Percentiles rank a stretch among this genome's conserved stretches.
Evolutionary conservation across 352 stramenopile species (phyloP).

Genomic region (Sclerospora graminicola): DNA sequence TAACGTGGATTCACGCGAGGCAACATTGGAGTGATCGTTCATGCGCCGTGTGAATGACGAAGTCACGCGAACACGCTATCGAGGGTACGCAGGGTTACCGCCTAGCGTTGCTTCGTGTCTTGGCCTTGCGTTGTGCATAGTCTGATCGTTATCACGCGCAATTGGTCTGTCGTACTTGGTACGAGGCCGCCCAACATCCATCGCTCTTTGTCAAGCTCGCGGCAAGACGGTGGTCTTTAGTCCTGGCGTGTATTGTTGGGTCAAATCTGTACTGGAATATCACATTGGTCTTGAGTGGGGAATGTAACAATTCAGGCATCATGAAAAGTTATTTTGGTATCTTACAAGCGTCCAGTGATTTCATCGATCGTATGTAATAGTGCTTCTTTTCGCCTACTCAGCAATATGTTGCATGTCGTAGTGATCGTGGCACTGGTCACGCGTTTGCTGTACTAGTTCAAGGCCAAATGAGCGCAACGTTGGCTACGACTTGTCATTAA

Average conservation of each 20-base stretch:
- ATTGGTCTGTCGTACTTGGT: conserved; percentile 50
- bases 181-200: conserved; percentile 25
- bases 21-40: conserved; percentile 87
- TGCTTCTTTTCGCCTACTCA: too few species aligned
- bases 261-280: conserved; percentile 37
- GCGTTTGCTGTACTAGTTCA: too few species aligned
- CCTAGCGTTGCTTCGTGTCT: conserved; percentile 70
- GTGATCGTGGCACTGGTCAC: too few species aligned
- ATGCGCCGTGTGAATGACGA: conserved; percentile 86
- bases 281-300: too few species aligned
- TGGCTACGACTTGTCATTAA: too few species aligned
- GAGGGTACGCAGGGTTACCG: conserved; percentile 77
- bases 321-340: too few species aligned
- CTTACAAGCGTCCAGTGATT: too few species aligned
- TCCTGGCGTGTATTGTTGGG: conserved; percentile 49
- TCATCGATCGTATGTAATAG: too few species aligned
- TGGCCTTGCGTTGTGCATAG: conserved; percentile 75
- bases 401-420: too few species aligned
- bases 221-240: conserved; percentile 57
- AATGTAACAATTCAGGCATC: too few species aligned
- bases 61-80: conserved; percentile 41
- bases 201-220: conserved; percentile 30
- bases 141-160: conserved; percentile 37
- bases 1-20: conserved; percentile 90
- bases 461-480: too few species aligned